Evolutionary conservation across 179 eudicot genomes (phyloP).

Genomic region (Beta macrorhiza): DNA sequence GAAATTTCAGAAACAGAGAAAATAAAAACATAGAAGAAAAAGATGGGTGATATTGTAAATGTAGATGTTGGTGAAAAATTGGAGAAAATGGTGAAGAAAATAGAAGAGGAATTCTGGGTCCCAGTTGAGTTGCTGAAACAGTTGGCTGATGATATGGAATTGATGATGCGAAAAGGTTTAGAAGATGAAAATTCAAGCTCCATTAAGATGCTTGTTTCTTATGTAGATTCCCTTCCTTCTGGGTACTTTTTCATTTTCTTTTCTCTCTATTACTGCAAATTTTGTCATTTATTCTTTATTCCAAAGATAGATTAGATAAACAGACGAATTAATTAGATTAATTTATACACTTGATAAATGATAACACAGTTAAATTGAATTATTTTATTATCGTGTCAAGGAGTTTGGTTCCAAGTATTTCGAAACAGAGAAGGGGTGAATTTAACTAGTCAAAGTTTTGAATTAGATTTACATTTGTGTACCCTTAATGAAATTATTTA

Average conservation of each 20-base stretch:
- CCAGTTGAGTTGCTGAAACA: conserved; percentile 26
- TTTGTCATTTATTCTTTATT: too few relatives aligned
- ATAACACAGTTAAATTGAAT: too few relatives aligned
- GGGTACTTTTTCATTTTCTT: conserved; percentile 32
- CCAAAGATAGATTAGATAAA: too few relatives aligned
- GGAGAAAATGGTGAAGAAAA: conserved; percentile 20
- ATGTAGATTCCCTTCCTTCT: conserved; percentile 46
- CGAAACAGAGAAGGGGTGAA: too few relatives aligned
- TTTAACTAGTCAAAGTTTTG: too few relatives aligned
- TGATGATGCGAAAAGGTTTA: conserved; percentile 34
- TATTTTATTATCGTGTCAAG: too few relatives aligned
- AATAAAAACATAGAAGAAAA: not conserved
- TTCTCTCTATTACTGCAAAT: not conserved
- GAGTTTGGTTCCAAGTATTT: too few relatives aligned
- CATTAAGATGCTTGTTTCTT: conserved; percentile 41
- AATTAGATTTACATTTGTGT: too few relatives aligned
- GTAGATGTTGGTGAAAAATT: not conserved
- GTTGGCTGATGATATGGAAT: conserved; percentile 32
- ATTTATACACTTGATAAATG: too few relatives aligned
- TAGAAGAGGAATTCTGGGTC: conserved; percentile 30
- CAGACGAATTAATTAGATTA: too few relatives aligned
- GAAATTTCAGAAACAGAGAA: not conserved
- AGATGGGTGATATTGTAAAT: conserved; percentile 29
- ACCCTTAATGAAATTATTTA: too few relatives aligned
- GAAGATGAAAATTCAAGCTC: conserved; percentile 26